Evolutionary conservation across 352 stramenopile species (phyloP), one percentile per base, ranked within the genome.

Genomic region (Phytophthora sojae): DNA sequence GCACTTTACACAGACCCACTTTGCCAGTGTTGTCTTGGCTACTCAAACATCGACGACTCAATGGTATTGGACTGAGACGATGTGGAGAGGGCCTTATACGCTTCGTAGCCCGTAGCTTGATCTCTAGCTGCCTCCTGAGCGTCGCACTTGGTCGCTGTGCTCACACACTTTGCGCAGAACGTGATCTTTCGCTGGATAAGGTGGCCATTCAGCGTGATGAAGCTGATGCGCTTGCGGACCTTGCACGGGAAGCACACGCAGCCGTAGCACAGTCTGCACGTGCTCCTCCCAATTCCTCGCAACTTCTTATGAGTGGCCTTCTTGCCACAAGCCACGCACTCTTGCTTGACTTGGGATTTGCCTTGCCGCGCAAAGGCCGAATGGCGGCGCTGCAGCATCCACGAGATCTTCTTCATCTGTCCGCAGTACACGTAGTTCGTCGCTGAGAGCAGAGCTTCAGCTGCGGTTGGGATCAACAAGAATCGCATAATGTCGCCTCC

Each of bases 331-430:
- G 60, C 71, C 6, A 73, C 53, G 15, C 75, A 81, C 7, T 69
- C 42, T 7, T 64, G 35, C 9, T 7, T 37, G 25, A 21, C 35
- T 52, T 45, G 14, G 9, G 23, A n/a, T 63, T 63, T 26, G 15
- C 49, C 57, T 29, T 68, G 45, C 37, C 52, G 47, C 21, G 35
- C 23, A 19, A 62, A 59, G 1, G 58, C 8, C 5, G 57, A 67
- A 19, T 62, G 64, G 32, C 37, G 64, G 23, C 35, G 56, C n/a
- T 78, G 52, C 17, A 76, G 25, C 57, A 72, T 69, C 80, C 79
- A 86, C 54, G 76, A 70, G 3, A 87, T 70, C 54, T 82, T 83
- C 78, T 82, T 83, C 78, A 83, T 83, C 14, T 84, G 71, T 11
- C 73, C 76, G 35, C 78, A 88, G 29, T 83, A 66, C 19, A 83